Conservation (phyloP, 2,329 filamentous ascomycete species). For the Chrysoporthe deuterocubensis region DNA sequence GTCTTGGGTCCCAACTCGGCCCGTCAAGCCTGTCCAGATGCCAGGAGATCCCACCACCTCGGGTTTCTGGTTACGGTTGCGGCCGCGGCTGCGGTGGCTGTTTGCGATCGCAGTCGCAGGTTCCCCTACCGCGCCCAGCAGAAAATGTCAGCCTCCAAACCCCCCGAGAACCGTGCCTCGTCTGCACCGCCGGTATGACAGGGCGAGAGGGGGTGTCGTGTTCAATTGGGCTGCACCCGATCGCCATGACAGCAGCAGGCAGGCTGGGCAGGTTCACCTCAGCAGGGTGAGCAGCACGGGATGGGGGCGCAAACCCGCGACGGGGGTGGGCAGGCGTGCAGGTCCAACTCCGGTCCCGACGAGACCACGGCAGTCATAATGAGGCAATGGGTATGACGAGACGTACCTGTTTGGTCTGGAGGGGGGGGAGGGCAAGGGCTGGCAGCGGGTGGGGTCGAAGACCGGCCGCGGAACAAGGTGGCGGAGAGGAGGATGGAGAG, state of each 20-base stretch:
- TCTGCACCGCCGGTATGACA: neutral
- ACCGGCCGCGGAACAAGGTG: neutral
- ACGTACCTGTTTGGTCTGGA: neutral
- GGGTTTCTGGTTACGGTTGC: neutral
- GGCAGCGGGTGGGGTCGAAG: neutral
- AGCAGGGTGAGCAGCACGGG: neutral
- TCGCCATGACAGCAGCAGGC: constrained; percentile 2
- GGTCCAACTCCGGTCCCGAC: neutral
- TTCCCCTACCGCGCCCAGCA: constrained; percentile 4
- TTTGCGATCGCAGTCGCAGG: neutral
- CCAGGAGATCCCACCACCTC: neutral
- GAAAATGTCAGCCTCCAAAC: constrained; percentile 13
- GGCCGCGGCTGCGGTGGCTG: neutral
- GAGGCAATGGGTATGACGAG: too few species aligned
- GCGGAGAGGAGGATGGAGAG: neutral
- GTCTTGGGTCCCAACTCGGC: constrained; percentile 13
- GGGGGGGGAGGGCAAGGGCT: neutral
- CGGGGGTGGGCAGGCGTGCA: neutral
- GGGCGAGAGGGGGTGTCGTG: neutral
- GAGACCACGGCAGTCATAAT: neutral
- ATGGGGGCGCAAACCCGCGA: neutral
- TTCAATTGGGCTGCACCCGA: neutral
- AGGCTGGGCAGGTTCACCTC: neutral
- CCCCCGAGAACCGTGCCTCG: neutral
- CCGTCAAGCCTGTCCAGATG: constrained; percentile 15